phyloP scores from a whole-genome alignment of 805 yeast species.

The Naumovozyma baii region DNA sequence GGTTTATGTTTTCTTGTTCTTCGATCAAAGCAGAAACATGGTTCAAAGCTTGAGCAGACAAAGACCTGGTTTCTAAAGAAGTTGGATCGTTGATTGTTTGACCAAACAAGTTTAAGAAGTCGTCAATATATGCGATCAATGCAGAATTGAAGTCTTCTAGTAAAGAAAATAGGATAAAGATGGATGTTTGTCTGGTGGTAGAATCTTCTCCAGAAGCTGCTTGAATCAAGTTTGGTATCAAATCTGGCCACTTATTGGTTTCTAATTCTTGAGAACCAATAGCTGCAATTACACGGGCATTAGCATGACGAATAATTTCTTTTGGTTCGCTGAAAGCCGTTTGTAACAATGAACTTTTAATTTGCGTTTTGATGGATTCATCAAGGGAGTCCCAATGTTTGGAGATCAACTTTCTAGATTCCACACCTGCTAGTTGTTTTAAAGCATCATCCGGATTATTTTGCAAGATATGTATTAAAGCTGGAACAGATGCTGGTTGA shows the following conservation, averaged over 20 bases:
- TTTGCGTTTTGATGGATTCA: slow-evolving; percentile 42
- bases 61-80: slow-evolving; percentile 67
- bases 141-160: slow-evolving; percentile 61
- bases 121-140: slow-evolving; percentile 48
- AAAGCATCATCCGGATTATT: slow-evolving; percentile 57
- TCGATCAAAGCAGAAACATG: slow-evolving; percentile 58
- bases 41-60: slow-evolving; percentile 71
- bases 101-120: slow-evolving; percentile 63
- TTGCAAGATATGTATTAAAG: slow-evolving; percentile 74
- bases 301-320: slow-evolving; percentile 71
- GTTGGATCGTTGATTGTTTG: slow-evolving; percentile 54
- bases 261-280: slow-evolving; percentile 72
- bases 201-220: slow-evolving; percentile 50
- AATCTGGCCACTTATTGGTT: slow-evolving; percentile 60
- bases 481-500: slow-evolving; percentile 64
- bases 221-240: slow-evolving; percentile 59
- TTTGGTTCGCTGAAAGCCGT: slow-evolving; percentile 57
- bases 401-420: slow-evolving; percentile 74
- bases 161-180: slow-evolving; percentile 66
- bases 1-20: slow-evolving; percentile 41
- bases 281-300: slow-evolving; percentile 81
- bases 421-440: slow-evolving; percentile 92
- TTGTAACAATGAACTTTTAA: slow-evolving; percentile 59
- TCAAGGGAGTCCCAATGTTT: slow-evolving; percentile 52
- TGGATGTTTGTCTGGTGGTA: slow-evolving; percentile 69